Evolutionary conservation across 2,329 filamentous ascomycete genomes (phyloP).

Genomic region (Arthrobotrys conoides): DNA sequence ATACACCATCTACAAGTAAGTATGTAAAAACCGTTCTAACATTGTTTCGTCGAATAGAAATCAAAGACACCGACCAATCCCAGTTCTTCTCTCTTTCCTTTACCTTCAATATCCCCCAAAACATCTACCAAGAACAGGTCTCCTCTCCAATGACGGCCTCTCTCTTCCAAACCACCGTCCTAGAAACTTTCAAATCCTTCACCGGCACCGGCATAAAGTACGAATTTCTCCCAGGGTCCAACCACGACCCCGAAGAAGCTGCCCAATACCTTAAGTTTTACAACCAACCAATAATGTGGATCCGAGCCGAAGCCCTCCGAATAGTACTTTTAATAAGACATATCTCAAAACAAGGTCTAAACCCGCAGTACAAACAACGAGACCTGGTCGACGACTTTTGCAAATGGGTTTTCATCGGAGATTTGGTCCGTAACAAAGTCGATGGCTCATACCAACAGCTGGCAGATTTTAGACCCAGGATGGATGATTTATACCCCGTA

Average conservation of each 20-base stretch:
- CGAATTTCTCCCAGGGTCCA: background rate
- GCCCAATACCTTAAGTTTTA: conserved; percentile 20
- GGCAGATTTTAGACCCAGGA: conserved; percentile 22
- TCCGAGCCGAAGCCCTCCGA: conserved; percentile 38
- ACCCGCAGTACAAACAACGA: conserved; percentile 20
- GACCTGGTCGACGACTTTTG: conserved; percentile 43
- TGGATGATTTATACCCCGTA: conserved; percentile 36
- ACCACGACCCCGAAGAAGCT: background rate
- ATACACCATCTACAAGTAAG: background rate
- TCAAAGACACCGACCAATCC: conserved; percentile 15
- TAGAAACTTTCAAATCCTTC: conserved; percentile 32
- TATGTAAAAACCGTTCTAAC: background rate
- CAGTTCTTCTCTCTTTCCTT: conserved; percentile 36
- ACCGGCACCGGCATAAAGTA: conserved; percentile 34
- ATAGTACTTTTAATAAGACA: conserved; percentile 24
- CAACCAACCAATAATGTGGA: conserved; percentile 54
- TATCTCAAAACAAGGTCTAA: conserved; percentile 21
- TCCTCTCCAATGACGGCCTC: background rate
- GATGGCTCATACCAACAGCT: conserved; percentile 29
- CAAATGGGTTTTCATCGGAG: conserved; percentile 34
- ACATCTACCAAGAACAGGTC: conserved; percentile 32
- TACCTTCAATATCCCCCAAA: conserved; percentile 3
- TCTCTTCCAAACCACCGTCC: conserved; percentile 15
- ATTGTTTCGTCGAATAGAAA: conserved; percentile 18
- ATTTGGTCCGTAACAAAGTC: conserved; percentile 36